These are phyloP conservation scores for Trichoderma gamsii DNA, from an alignment of 495 filamentous ascomycete species.

Conservation along the genomic window DNA sequence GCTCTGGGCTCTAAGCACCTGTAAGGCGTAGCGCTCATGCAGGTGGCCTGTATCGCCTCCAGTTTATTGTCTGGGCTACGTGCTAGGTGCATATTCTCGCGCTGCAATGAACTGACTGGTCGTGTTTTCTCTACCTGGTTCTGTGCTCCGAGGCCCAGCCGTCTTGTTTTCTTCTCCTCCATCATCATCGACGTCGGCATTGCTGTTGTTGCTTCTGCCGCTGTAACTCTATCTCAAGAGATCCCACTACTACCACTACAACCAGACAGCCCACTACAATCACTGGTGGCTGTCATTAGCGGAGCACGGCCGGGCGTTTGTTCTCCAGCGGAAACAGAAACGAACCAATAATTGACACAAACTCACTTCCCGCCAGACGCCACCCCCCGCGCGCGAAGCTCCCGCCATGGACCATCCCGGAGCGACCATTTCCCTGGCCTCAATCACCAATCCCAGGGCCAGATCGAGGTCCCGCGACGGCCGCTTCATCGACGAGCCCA, in stretches of 20 bases:
- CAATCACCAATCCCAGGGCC: slow-evolving; percentile 30
- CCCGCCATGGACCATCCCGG: slow-evolving; percentile 13
- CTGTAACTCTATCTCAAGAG: no score
- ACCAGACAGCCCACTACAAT: no score
- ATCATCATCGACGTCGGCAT: not conserved
- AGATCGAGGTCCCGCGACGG: slow-evolving; percentile 37
- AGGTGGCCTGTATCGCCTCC: not conserved
- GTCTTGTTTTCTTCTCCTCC: not conserved
- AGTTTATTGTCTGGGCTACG: not conserved
- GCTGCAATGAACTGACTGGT: not conserved
- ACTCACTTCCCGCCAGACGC: slow-evolving; percentile 2
- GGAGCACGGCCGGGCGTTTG: no score
- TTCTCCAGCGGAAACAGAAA: no score
- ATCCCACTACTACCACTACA: no score
- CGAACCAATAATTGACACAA: not conserved
- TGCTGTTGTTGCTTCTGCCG: not conserved
- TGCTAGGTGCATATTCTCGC: not conserved
- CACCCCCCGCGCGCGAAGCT: slow-evolving; percentile 8
- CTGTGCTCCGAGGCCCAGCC: no score
- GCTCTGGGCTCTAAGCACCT: slow-evolving; percentile 6
- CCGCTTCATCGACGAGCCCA: slow-evolving; percentile 37
- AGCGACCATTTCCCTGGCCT: slow-evolving; percentile 5
- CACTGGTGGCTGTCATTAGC: no score
- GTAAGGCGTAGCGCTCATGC: slow-evolving; percentile 10
- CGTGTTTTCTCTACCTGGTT: no score